These are phyloP conservation scores for Chenopodium formosanum DNA, from an alignment of 148 eudicot genomes.

Conservation along the genomic window DNA sequence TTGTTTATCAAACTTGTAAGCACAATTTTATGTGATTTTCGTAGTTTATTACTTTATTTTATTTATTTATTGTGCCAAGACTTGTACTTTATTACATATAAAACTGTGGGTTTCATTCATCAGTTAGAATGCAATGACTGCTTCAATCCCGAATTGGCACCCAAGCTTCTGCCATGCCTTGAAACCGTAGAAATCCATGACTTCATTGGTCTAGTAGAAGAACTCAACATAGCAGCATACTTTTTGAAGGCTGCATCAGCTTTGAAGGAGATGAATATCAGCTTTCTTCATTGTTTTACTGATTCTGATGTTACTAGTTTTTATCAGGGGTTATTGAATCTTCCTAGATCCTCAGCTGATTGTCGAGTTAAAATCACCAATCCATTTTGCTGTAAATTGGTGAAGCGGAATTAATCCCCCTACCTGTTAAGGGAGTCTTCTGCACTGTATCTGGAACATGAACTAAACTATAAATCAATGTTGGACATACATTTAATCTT, in stretches of 20 bases:
- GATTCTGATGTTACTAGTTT: too few species aligned
- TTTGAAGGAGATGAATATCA: conserved; percentile 11
- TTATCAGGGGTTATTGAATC: background rate
- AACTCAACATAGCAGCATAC: background rate
- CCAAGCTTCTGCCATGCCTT: background rate
- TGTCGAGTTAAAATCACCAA: background rate
- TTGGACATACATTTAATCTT: too few species aligned
- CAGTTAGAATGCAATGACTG: background rate
- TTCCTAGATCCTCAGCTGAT: conserved; percentile 1
- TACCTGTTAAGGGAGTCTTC: background rate
- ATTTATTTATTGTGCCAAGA: background rate
- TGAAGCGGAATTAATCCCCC: background rate
- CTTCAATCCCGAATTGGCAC: background rate
- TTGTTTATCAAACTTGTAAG: background rate
- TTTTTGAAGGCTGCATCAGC: conserved; percentile 12
- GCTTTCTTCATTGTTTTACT: background rate
- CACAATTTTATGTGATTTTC: too few species aligned
- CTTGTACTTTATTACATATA: background rate
- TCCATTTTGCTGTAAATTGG: background rate
- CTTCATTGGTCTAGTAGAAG: background rate
- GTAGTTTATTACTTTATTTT: too few species aligned
- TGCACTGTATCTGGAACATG: background rate
- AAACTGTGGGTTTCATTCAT: background rate
- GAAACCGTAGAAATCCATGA: background rate
- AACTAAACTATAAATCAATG: too few species aligned